Evolutionary conservation across 2,329 filamentous ascomycete genomes (phyloP), one percentile per base, ranked within the genome.

Genomic region (Metarhizium anisopliae): DNA sequence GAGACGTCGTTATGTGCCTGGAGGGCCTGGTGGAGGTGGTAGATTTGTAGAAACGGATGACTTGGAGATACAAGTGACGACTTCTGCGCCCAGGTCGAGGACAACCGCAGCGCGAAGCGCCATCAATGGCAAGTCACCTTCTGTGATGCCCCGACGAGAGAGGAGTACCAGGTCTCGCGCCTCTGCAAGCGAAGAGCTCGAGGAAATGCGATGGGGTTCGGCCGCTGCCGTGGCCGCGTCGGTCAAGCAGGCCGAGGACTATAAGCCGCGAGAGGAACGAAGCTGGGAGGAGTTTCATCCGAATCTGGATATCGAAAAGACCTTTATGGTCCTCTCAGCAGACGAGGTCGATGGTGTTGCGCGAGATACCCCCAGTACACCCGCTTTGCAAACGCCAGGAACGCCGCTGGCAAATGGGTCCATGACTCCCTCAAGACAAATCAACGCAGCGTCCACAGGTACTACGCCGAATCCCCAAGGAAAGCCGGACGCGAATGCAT

Each of bases 241-340:
- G 4, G 87, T 94, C 57, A 89, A 90, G 62, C 91, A 96, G 67
- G 92, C 85, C 64, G 94, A 97, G 75, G 92, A 93, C 52, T 97
- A 97, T 73, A 99, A 99, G 70, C 94, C 94, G 36, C 82, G 94
- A 66, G 94, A 99, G 73, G 94, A 99, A 74, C 85, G 93, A 59
- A 90, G 90, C 53, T 99, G 93, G 91, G 92, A 96, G 66, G 94
- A 99, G 69, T 97, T 97, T 61, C 94, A 99, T 70, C 91, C 90
- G 0, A 90, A 96, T 64, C 82, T 99, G 53, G 92, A 97, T 73
- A 91, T 96, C 51, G 90, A 96, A 56, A 81, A 81, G 13, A 83
- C 82, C 4, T 87, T 96, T 60, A 83, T 87, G 62, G 78, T 96
- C 2, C 92, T 92, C 67, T 84, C 81, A 51, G 85, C 91, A 2